Conservation (phyloP, 306 rosid species). For the Sophora flavescens region DNA sequence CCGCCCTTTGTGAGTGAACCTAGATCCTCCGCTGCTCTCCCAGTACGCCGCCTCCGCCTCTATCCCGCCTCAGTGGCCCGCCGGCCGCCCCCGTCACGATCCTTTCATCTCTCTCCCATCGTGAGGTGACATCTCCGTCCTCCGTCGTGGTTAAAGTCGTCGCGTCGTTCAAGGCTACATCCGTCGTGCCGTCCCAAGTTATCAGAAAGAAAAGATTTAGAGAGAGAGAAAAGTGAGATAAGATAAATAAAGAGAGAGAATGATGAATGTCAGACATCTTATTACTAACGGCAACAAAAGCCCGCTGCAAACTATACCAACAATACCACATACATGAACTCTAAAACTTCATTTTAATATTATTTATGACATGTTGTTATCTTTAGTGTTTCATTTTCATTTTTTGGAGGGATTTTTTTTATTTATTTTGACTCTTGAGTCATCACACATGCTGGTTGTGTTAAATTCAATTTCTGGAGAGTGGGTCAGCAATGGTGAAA, state of each 20-base stretch:
- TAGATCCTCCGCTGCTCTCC: too few relatives aligned
- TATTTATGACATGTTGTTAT: background rate
- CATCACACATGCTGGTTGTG: background rate
- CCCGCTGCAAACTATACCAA: slow-evolving; percentile 48
- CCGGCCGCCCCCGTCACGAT: too few relatives aligned
- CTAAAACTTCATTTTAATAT: slow-evolving; percentile 47
- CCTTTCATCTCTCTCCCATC: too few relatives aligned
- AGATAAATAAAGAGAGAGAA: slow-evolving; percentile 78
- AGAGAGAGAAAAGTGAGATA: slow-evolving; percentile 50
- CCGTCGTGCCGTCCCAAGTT: too few relatives aligned
- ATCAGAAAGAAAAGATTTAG: background rate
- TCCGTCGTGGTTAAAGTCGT: too few relatives aligned
- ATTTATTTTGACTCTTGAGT: background rate
- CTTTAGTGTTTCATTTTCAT: background rate
- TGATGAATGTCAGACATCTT: slow-evolving; percentile 97
- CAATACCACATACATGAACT: slow-evolving; percentile 66
- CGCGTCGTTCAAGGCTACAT: too few relatives aligned
- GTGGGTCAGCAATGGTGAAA: background rate
- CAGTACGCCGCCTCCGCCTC: too few relatives aligned
- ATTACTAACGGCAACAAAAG: slow-evolving; percentile 88
- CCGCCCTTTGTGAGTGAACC: too few relatives aligned
- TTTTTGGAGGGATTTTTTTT: background rate
- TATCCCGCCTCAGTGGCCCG: too few relatives aligned
- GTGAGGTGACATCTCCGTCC: too few relatives aligned
- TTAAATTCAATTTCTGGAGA: background rate